Base-by-base conservation (phyloP, 2,329 filamentous ascomycete genomes). In the Fusarium drepaniforme region DNA sequence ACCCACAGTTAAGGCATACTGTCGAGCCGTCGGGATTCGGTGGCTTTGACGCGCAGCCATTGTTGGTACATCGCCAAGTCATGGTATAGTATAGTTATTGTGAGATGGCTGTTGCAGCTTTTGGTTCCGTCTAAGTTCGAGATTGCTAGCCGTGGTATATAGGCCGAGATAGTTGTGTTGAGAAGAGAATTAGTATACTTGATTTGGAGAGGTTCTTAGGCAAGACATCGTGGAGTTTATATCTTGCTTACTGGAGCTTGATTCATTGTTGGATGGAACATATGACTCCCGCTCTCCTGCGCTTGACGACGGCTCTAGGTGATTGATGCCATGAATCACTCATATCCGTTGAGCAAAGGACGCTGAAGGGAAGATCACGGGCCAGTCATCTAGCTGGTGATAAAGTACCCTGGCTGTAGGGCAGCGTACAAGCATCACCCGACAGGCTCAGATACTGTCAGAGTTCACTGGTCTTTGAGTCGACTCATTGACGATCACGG, bases 21-120 rank as follows among this genome's bases (percentile, higher is more conserved):
- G 15, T 49, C 2, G 56, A 44, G 15, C 4, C 25, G 2, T 38
- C 18, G 5, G 49, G 40, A 40, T 67, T 70, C 12, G 15, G 12
- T 1, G n/a, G 13, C 58, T 61, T 66, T 25, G 33, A 16, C 0
- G 11, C 16, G 13, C 70, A 72, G 8, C 23, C 30, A 1, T 63
- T 25, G 21, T 66, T 69, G 13, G n/a, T 37, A 15, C 70, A 72
- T 8, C 37, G 21, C 70, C 70, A 72, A 8, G 42, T 13, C 42
- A 46, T 46, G 21, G 13, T 46, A 15, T 46, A 25, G 16, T 23
- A 49, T 62, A 62, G 6, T 44, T 49, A 16, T n/a, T 4, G 12
- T 4, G n/a, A 8, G 3, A 4, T 28, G 25, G 23, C 4, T 51
- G 46, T 49, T 28, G 16, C 9, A 30, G 46, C 5, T 51, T 18